Base-by-base conservation (phyloP, 768 basidiomycete genomes). In the Agrocybe pediades region DNA sequence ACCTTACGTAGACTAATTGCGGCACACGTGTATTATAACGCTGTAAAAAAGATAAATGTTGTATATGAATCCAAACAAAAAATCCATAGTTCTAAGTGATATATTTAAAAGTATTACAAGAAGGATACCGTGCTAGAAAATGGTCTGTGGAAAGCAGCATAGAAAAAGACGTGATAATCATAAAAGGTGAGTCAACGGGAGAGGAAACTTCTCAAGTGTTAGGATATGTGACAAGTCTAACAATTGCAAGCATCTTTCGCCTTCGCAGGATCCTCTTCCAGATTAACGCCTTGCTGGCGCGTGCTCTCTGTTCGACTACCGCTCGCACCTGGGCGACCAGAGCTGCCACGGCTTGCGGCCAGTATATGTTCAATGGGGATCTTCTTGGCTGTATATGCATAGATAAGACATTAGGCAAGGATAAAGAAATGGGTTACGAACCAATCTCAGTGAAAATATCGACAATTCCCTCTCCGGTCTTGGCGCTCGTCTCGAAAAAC, bases 401-500 rank as follows among this genome's bases (percentile, higher is more conserved):
- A 3, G 41, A 24, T 36, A 41, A 40, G 19, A 51, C 53, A 39
- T 19, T 13, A 17, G 16, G 26, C 30, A 40, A 30, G 70, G 83
- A 51, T 49, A 46, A 15, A 30, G 27, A 30, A 60, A n/a, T n/a
- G n/a, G n/a, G n/a, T n/a, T n/a, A n/a, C 68, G 50, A 41, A 98
- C 95, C 96, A 65, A 99, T 98, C 73, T 98, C 95, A 9, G 95
- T 98, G 71, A 99, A 99, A 25, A 98, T 85, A 65, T 98, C 97
- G 21, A 94, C 90, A 51, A 98, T 84, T 33, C 94, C 95, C 64
- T 95, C 90, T 16, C 95, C 95, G 4, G 92, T 93, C 84, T 98
- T 99, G 21, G 97, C 97, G 64, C 89, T 92, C 30, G 95, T 97
- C 78, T 99, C 97, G 62, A 96, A 97, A 80, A 98, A 98, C 39